phyloP scores from a whole-genome alignment of 2,329 filamentous ascomycete genomes.

The Colletotrichum incanum region DNA sequence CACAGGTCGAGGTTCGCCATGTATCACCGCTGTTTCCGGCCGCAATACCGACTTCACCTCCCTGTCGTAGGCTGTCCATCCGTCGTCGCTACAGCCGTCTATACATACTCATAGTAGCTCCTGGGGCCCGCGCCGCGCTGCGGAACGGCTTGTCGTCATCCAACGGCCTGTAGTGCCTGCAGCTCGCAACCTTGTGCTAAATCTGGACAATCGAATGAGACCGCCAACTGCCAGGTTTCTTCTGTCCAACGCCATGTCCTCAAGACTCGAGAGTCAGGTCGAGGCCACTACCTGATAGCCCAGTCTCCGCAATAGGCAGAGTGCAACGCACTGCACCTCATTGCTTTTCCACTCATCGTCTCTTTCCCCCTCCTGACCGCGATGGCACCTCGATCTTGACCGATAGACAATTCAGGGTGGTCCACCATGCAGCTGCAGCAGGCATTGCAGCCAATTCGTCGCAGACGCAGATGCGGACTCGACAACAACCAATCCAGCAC shows the following conservation, averaged over 20 bases:
- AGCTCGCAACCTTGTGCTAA: slow-evolving; percentile 25
- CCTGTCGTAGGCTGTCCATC: slow-evolving; percentile 9
- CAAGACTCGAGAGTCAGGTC: not conserved
- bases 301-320: not conserved
- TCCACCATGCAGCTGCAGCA: slow-evolving; percentile 28
- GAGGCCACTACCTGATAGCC: not conserved
- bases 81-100: not conserved
- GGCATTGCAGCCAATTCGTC: slow-evolving; percentile 14
- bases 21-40: slow-evolving; percentile 19
- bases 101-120: not conserved
- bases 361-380: slow-evolving; percentile 30
- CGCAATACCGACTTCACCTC: slow-evolving; percentile 16
- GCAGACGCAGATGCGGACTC: not conserved
- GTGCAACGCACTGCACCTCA: not conserved
- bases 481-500: slow-evolving; percentile 6
- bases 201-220: not conserved
- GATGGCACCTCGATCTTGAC: slow-evolving; percentile 31
- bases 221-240: slow-evolving; percentile 12
- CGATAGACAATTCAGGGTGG: slow-evolving; percentile 22
- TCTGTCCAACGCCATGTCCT: slow-evolving; percentile 1
- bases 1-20: slow-evolving; percentile 1
- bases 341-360: slow-evolving; percentile 38
- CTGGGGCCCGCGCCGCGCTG: not conserved
- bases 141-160: slow-evolving; percentile 16
- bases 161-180: slow-evolving; percentile 12